A percentile compares a stretch with the other conserved stretches of the same genome.
Evolutionary conservation across 2,329 filamentous ascomycete genomes (phyloP).

Genomic region (Karstenula rhodostoma): DNA sequence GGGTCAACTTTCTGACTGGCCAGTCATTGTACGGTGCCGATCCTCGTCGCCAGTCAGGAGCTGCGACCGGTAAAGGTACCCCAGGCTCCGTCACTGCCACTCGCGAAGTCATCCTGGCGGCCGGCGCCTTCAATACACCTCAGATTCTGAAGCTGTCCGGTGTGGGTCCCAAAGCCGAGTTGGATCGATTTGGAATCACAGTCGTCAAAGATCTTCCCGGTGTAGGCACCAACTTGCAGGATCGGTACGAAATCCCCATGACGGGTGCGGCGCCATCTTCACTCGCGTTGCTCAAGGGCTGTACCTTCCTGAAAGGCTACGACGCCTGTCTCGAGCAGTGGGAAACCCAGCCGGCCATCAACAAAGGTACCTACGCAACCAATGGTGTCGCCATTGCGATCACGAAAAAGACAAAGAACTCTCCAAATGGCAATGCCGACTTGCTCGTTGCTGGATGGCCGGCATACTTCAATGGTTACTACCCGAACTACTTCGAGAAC

Average conservation of each 20-base stretch:
- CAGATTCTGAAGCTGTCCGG: slow-evolving; percentile 70
- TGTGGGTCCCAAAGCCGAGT: slow-evolving; percentile 62
- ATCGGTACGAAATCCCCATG: slow-evolving; percentile 60
- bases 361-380: slow-evolving; percentile 57
- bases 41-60: neutral
- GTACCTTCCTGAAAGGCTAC: slow-evolving; percentile 47
- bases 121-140: slow-evolving; percentile 66
- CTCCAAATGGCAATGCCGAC: slow-evolving; percentile 57
- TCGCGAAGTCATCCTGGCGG: slow-evolving; percentile 28
- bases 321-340: slow-evolving; percentile 58
- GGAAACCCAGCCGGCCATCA: slow-evolving; percentile 37
- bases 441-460: slow-evolving; percentile 64
- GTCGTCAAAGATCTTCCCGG: slow-evolving; percentile 63
- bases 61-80: neutral
- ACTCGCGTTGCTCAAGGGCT: slow-evolving; percentile 44
- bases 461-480: slow-evolving; percentile 62
- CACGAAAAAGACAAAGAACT: slow-evolving; percentile 46
- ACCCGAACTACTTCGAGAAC: slow-evolving; percentile 60
- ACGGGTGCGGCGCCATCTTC: slow-evolving; percentile 28
- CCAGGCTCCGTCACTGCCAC: neutral
- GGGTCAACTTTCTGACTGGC: neutral
- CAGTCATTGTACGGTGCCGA: neutral
- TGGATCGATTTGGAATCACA: slow-evolving; percentile 61
- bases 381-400: slow-evolving; percentile 63
- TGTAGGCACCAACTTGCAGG: slow-evolving; percentile 69